A percentile compares a stretch with the other conserved stretches of the same genome.
phyloP scores from a whole-genome alignment of 345 rosid genomes.

The Hevea brasiliensis region DNA sequence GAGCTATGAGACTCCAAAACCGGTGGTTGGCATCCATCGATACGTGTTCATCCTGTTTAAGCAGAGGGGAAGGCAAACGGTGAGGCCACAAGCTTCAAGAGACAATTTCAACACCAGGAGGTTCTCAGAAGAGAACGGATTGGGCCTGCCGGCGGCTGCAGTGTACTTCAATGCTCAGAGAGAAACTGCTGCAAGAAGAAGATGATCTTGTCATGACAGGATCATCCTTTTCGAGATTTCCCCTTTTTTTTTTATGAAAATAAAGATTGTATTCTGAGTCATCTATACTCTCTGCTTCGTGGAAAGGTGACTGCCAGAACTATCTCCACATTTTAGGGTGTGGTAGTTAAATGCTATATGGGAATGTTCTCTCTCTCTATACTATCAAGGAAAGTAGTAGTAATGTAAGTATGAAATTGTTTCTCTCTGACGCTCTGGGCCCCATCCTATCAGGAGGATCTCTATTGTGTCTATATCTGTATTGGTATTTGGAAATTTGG shows the following conservation, averaged over 20 bases:
- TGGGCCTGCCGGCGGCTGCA: conserved; percentile 84
- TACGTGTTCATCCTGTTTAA: conserved; percentile 69
- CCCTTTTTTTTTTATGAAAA: background rate
- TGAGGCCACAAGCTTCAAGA: conserved; percentile 52
- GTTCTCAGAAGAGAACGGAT: conserved; percentile 58
- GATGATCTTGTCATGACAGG: conserved; percentile 31
- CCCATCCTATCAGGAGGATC: too few species aligned
- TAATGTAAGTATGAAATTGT: too few species aligned
- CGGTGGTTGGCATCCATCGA: conserved; percentile 74
- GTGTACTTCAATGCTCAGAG: conserved; percentile 90
- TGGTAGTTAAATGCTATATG: too few species aligned
- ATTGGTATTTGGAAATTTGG: too few species aligned
- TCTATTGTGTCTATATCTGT: too few species aligned
- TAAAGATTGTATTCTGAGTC: background rate
- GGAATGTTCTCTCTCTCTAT: too few species aligned
- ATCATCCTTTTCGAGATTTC: too few species aligned
- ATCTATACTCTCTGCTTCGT: too few species aligned
- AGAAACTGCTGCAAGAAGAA: conserved; percentile 85
- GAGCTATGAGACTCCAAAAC: conserved; percentile 70
- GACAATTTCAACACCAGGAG: conserved; percentile 72
- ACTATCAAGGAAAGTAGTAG: too few species aligned
- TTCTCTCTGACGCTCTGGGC: too few species aligned
- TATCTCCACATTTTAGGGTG: too few species aligned
- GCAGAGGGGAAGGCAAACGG: conserved; percentile 80
- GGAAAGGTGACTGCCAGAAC: too few species aligned